A percentile compares a stretch with the other conserved stretches of the same genome.
Evolutionary conservation across 176 grass and related monocot genomes (phyloP).

Genomic region (Oryza glaberrima): DNA sequence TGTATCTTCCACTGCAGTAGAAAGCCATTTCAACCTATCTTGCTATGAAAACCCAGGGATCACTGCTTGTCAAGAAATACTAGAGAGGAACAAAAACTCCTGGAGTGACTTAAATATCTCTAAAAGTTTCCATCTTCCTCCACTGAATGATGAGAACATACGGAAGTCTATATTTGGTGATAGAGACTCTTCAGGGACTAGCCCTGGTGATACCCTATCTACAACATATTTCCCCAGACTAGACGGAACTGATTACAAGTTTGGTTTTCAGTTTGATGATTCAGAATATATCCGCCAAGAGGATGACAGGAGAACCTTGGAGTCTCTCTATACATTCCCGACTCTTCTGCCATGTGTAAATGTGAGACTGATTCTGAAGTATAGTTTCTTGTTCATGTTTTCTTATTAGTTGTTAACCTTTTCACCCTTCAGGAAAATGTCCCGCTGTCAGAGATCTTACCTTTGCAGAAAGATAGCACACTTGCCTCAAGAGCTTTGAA

Average conservation of each 20-base stretch:
- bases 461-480: constrained; percentile 84
- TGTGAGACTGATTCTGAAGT: constrained; percentile 49
- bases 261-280: constrained; percentile 73
- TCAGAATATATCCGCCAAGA: constrained; percentile 55
- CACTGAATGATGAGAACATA: constrained; percentile 78
- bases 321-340: constrained; percentile 69
- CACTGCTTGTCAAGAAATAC: constrained; percentile 60
- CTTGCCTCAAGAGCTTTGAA: constrained; percentile 80
- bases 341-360: constrained; percentile 86
- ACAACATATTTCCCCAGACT: constrained; percentile 39
- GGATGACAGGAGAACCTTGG: constrained; percentile 67
- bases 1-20: constrained; percentile 34
- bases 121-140: constrained; percentile 72
- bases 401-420: constrained; percentile 32
- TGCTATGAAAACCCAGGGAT: constrained; percentile 67
- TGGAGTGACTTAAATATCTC: constrained; percentile 90
- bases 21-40: constrained; percentile 42
- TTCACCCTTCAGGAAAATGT: constrained; percentile 61
- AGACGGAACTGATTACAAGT: constrained; percentile 81
- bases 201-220: constrained; percentile 23
- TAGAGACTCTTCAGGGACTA: constrained; percentile 45
- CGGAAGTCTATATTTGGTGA: constrained; percentile 67
- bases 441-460: constrained; percentile 74
- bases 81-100: constrained; percentile 51
- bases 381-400: constrained; percentile 30